Evolutionary conservation across 805 yeast genomes (phyloP).

Genomic region (Yarrowia yakushimensis): DNA sequence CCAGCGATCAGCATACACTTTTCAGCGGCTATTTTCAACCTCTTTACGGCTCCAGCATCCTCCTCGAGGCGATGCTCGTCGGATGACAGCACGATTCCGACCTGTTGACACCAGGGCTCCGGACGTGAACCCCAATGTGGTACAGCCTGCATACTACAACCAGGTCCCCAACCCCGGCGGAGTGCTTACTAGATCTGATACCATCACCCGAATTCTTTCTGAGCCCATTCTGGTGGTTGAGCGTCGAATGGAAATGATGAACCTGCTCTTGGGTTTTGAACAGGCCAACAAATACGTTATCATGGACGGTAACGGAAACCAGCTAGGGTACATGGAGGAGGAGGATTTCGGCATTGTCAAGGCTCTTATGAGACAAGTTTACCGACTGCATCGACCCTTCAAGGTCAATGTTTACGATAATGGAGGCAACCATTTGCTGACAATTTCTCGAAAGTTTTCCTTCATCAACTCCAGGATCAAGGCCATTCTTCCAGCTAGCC

Average conservation of each 20-base stretch:
- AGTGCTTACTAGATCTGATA: slow-evolving; percentile 53
- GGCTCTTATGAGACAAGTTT: slow-evolving; percentile 76
- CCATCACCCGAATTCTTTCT: slow-evolving; percentile 56
- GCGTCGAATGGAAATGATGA: slow-evolving; percentile 84
- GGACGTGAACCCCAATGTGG: not conserved
- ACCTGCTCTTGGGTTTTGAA: slow-evolving; percentile 81
- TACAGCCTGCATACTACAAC: not conserved
- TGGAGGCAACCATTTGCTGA: slow-evolving; percentile 38
- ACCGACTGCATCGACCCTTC: slow-evolving; percentile 78
- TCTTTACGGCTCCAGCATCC: not conserved
- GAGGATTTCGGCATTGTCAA: slow-evolving; percentile 68
- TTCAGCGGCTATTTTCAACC: slow-evolving; percentile 4
- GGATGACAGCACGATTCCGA: slow-evolving; percentile 12
- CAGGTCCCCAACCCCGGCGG: slow-evolving; percentile 43
- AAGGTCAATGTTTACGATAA: slow-evolving; percentile 39
- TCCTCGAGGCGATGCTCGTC: slow-evolving; percentile 15
- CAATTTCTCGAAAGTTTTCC: slow-evolving; percentile 76
- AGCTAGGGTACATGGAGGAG: slow-evolving; percentile 78
- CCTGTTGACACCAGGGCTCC: slow-evolving; percentile 5
- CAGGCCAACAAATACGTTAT: slow-evolving; percentile 78
- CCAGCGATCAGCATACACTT: not conserved
- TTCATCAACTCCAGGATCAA: slow-evolving; percentile 86
- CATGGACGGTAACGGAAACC: slow-evolving; percentile 68
- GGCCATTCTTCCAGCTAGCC: slow-evolving; percentile 53
- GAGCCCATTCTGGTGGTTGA: slow-evolving; percentile 87